Evolutionary conservation across 306 rosid genomes (phyloP).

Genomic region (Begonia peltatifolia): DNA sequence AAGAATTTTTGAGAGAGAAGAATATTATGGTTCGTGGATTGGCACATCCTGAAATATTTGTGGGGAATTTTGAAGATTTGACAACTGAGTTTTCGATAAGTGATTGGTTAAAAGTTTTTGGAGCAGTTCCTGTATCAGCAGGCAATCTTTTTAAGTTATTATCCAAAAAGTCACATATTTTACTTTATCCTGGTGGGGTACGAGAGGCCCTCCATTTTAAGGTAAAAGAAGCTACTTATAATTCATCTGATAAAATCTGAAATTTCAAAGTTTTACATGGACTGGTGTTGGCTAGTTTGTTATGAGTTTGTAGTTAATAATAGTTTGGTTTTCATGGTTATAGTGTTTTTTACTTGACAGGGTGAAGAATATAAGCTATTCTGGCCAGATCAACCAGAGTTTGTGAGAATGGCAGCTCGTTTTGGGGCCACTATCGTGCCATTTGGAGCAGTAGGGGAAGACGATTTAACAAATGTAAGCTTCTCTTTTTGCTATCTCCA

Average conservation of each 20-base stretch:
- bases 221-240: slow-evolving; percentile 21
- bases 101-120: slow-evolving; percentile 61
- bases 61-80: not conserved
- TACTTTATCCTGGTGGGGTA: slow-evolving; percentile 91
- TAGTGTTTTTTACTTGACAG: slow-evolving; percentile 24
- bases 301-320: not conserved
- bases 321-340: not conserved
- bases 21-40: slow-evolving; percentile 50
- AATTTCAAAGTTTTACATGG: not conserved
- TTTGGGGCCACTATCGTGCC: slow-evolving; percentile 95
- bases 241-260: no score
- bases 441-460: slow-evolving; percentile 92
- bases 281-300: not conserved
- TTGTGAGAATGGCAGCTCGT: slow-evolving; percentile 91
- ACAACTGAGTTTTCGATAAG: slow-evolving; percentile 25
- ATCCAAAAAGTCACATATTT: slow-evolving; percentile 56
- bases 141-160: slow-evolving; percentile 55
- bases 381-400: slow-evolving; percentile 85
- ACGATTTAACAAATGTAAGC: slow-evolving; percentile 63
- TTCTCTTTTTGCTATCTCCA: slow-evolving; percentile 5
- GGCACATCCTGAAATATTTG: slow-evolving; percentile 67
- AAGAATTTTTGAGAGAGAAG: slow-evolving; percentile 54
- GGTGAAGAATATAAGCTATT: slow-evolving; percentile 77
- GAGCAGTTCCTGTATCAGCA: slow-evolving; percentile 69
- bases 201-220: slow-evolving; percentile 87